Conservation (phyloP, 1,284 basidiomycete genomes). For the Cystobasidium pallidum region DNA sequence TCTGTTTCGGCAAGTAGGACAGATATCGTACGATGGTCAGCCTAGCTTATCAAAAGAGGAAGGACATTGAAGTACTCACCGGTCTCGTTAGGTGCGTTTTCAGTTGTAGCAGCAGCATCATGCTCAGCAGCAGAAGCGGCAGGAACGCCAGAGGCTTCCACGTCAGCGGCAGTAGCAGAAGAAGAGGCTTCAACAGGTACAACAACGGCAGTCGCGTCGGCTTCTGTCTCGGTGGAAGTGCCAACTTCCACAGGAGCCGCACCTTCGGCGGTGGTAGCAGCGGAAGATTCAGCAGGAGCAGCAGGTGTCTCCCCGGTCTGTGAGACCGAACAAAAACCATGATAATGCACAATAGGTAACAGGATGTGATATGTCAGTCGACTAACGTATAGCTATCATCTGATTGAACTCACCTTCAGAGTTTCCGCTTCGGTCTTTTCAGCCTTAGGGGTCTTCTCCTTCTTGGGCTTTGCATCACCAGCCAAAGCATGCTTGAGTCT, state of each 20-base stretch:
- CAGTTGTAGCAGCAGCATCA: conserved; percentile 16
- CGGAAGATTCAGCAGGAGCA: neutral
- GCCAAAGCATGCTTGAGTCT: conserved; percentile 36
- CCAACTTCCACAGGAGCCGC: conserved; percentile 13
- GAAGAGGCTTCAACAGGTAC: conserved; percentile 13
- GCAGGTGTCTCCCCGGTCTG: conserved; percentile 24
- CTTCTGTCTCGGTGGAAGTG: conserved; percentile 13
- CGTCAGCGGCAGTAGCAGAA: conserved; percentile 18
- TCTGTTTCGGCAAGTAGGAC: neutral
- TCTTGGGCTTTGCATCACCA: conserved; percentile 36
- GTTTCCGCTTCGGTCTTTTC: conserved; percentile 44
- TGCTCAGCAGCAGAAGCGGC: conserved; percentile 35
- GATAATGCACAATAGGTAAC: too few relatives aligned
- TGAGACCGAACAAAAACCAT: neutral
- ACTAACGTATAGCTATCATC: too few relatives aligned
- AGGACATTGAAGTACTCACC: neutral
- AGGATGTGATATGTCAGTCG: too few relatives aligned
- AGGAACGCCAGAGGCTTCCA: conserved; percentile 8
- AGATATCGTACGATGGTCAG: neutral
- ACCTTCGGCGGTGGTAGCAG: conserved; percentile 4
- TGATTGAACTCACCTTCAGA: conserved; percentile 39
- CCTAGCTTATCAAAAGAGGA: neutral
- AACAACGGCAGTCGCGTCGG: conserved; percentile 21
- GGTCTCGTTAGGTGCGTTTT: conserved; percentile 24
- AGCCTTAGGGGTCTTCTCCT: conserved; percentile 43